Evolutionary conservation across 2,329 filamentous ascomycete species (phyloP).

Genomic region (Ramularia endophylla): DNA sequence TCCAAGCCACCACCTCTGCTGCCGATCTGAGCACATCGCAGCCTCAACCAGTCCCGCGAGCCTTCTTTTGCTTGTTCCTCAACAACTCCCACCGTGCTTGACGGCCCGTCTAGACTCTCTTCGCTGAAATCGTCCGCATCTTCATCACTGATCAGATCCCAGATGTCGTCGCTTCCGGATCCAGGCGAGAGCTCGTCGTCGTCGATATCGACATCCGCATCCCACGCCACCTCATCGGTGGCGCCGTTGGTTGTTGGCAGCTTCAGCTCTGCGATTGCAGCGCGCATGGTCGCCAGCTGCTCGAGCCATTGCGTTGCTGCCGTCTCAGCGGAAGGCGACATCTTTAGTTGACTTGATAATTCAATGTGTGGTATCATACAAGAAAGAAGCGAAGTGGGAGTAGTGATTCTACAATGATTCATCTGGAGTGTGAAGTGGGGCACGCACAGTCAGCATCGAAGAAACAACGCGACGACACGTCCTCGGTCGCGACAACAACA

Average conservation of each 20-base stretch:
- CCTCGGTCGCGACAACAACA: slow-evolving; percentile 1
- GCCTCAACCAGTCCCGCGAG: slow-evolving; percentile 59
- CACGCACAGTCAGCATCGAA: too few species aligned
- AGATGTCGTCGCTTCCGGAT: slow-evolving; percentile 71
- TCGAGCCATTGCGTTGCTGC: slow-evolving; percentile 60
- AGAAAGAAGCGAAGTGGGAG: not conserved
- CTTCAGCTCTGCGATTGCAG: slow-evolving; percentile 69
- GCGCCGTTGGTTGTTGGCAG: slow-evolving; percentile 44
- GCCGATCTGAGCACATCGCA: slow-evolving; percentile 63
- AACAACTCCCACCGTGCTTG: slow-evolving; percentile 45
- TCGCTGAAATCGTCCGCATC: slow-evolving; percentile 62
- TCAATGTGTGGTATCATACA: not conserved
- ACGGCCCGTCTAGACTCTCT: slow-evolving; percentile 50
- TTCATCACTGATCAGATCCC: slow-evolving; percentile 81
- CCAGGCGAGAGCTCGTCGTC: slow-evolving; percentile 59
- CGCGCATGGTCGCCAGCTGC: slow-evolving; percentile 79
- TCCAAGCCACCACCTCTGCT: slow-evolving; percentile 60
- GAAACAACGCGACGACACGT: not conserved
- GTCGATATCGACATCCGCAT: slow-evolving; percentile 56
- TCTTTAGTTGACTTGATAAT: slow-evolving; percentile 1
- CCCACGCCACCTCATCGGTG: slow-evolving; percentile 37
- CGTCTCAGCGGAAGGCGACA: slow-evolving; percentile 15
- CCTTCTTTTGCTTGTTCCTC: slow-evolving; percentile 13
- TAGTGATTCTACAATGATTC: not conserved
- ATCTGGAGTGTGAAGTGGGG: too few species aligned